Percentiles rank a stretch among this genome's conserved stretches.
phyloP scores from a whole-genome alignment of 345 rosid genomes.

The Eucalyptus tenuipes region DNA sequence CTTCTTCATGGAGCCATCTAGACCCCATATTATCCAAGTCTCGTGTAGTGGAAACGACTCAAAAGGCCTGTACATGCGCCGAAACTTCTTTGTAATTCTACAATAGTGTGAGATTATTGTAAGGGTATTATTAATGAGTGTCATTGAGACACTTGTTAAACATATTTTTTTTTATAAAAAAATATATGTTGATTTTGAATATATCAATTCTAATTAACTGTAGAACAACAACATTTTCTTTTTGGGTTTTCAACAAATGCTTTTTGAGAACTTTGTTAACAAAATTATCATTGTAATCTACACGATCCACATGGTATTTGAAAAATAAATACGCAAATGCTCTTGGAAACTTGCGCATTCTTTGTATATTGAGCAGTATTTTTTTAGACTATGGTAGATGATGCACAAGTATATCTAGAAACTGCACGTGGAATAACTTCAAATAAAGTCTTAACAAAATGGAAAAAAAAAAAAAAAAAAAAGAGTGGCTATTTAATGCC shows the following conservation, averaged over 20 bases:
- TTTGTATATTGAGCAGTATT: background rate
- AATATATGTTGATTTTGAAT: background rate
- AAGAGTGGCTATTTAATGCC: background rate
- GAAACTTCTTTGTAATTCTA: background rate
- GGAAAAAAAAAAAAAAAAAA: no score
- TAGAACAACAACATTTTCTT: background rate
- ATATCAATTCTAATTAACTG: rapidly evolving
- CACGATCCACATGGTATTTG: background rate
- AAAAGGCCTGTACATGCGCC: background rate
- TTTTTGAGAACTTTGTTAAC: background rate
- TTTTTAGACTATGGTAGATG: background rate
- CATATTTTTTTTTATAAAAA: background rate
- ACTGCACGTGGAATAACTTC: background rate
- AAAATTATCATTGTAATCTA: background rate
- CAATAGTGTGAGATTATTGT: background rate
- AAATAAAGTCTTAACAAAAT: background rate
- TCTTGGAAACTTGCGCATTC: background rate
- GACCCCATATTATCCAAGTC: background rate
- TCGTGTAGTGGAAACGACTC: background rate
- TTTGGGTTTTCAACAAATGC: background rate
- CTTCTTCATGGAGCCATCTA: background rate
- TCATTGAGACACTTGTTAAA: background rate
- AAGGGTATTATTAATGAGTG: background rate
- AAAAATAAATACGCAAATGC: background rate
- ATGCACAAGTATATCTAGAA: background rate